A percentile compares a stretch with the other conserved stretches of the same genome.
Evolutionary conservation across 2,329 filamentous ascomycete species (phyloP).

Genomic region (Daldinia sp.): DNA sequence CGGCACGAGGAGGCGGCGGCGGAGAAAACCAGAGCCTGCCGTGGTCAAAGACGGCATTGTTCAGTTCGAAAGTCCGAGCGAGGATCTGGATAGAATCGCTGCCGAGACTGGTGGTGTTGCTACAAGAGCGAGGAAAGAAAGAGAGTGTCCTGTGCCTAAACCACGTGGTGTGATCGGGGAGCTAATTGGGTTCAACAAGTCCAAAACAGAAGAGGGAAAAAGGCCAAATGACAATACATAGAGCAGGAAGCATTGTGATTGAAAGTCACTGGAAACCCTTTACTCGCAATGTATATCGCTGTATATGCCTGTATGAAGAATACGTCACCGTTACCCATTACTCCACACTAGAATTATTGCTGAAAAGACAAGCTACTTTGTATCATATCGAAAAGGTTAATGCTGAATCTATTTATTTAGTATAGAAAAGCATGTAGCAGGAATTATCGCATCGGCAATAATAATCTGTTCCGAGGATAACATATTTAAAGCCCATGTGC

Average conservation of each 20-base stretch:
- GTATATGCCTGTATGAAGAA: not conserved
- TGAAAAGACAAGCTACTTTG: conserved; percentile 2
- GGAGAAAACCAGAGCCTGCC: conserved; percentile 42
- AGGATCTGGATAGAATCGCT: conserved; percentile 45
- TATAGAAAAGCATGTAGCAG: no score
- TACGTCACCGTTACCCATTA: not conserved
- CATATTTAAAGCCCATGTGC: not conserved
- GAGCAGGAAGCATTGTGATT: not conserved
- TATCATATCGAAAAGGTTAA: not conserved
- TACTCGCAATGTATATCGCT: conserved; percentile 1
- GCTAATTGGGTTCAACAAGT: conserved; percentile 72
- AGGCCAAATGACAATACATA: conserved; percentile 17
- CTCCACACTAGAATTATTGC: not conserved
- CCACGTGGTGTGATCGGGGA: conserved; percentile 80
- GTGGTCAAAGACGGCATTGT: conserved; percentile 53
- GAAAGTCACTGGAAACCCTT: not conserved
- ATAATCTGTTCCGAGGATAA: not conserved
- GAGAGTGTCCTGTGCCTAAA: conserved; percentile 93
- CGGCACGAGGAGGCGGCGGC: conserved; percentile 31
- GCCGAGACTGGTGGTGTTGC: conserved; percentile 7
- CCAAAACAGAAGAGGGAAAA: conserved; percentile 14
- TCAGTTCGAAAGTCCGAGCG: conserved; percentile 39
- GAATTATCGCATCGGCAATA: no score
- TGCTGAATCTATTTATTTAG: not conserved
- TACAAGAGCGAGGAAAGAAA: conserved; percentile 53